Conservation (phyloP, 257 asterid genomes). For the Ilex aquifolium region DNA sequence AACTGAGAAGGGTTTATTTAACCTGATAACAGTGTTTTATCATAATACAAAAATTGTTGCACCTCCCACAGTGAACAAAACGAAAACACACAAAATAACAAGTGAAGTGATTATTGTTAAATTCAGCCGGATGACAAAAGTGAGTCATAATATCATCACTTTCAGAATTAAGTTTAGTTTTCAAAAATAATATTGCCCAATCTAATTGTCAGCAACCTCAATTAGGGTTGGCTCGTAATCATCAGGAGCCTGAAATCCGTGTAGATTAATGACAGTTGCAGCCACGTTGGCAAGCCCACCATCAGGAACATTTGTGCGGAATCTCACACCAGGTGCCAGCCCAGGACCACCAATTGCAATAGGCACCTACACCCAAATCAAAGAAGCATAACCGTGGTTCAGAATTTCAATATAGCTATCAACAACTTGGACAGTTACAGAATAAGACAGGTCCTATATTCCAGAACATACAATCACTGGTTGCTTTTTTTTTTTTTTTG, state of each 20-base stretch:
- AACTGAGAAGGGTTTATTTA: too few species aligned
- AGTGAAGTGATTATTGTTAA: too few species aligned
- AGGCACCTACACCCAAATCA: slow-evolving; percentile 52
- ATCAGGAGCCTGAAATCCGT: slow-evolving; percentile 74
- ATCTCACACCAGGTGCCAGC: slow-evolving; percentile 60
- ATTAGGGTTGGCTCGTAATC: slow-evolving; percentile 92
- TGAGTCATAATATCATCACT: too few species aligned
- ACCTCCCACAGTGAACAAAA: too few species aligned
- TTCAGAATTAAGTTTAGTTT: too few species aligned
- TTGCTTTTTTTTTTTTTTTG: neutral
- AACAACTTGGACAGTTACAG: too few species aligned
- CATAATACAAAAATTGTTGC: too few species aligned
- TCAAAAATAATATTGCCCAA: neutral
- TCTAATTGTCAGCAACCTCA: slow-evolving; percentile 68
- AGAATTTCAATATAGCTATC: neutral
- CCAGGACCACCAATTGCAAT: slow-evolving; percentile 98
- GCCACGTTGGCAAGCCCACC: slow-evolving; percentile 97
- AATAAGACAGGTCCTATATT: neutral
- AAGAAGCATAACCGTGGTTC: neutral
- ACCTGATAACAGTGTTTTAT: too few species aligned
- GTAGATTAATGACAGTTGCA: slow-evolving; percentile 87
- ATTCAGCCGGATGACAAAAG: too few species aligned
- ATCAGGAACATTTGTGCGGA: slow-evolving; percentile 67
- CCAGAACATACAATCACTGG: neutral
- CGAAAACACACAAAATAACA: too few species aligned